phyloP scores from a whole-genome alignment of 257 asterid species.

The Oldenlandia corymbosa region DNA sequence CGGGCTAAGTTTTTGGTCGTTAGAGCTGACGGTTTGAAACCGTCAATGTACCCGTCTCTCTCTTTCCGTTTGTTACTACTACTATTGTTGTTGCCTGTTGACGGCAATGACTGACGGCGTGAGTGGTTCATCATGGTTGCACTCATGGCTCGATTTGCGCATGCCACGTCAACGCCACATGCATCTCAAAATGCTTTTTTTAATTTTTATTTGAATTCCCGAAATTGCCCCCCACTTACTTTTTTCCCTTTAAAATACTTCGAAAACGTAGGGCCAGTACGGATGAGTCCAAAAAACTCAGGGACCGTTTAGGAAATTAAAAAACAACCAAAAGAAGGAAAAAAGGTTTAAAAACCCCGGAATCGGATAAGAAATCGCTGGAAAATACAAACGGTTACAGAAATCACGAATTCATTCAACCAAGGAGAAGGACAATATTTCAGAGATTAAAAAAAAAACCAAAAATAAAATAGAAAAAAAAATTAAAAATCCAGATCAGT shows the following conservation, averaged over 20 bases:
- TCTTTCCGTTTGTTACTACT: conserved; percentile 21
- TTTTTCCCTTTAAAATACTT: neutral
- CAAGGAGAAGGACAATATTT: neutral
- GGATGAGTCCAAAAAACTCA: neutral
- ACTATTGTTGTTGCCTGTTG: neutral
- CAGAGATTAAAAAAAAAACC: too few relatives aligned
- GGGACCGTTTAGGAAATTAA: conserved; percentile 14
- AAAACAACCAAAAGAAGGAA: neutral
- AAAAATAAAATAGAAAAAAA: too few relatives aligned
- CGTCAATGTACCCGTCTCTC: conserved; percentile 19
- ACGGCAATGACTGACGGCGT: conserved; percentile 27
- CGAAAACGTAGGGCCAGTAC: neutral
- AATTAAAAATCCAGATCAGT: conserved; percentile 6
- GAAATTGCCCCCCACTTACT: conserved; percentile 16
- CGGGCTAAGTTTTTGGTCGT: conserved; percentile 35
- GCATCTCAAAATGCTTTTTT: neutral
- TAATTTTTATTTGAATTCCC: neutral
- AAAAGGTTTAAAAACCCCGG: conserved; percentile 6
- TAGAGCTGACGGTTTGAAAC: conserved; percentile 28
- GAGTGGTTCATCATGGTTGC: conserved; percentile 29
- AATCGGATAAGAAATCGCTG: conserved; percentile 16
- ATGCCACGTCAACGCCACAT: conserved; percentile 32
- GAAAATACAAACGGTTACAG: neutral
- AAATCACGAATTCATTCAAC: neutral
- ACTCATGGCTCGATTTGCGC: conserved; percentile 24